phyloP scores from a whole-genome alignment of 1,139 yeast genomes.

The Pichia sp. region DNA sequence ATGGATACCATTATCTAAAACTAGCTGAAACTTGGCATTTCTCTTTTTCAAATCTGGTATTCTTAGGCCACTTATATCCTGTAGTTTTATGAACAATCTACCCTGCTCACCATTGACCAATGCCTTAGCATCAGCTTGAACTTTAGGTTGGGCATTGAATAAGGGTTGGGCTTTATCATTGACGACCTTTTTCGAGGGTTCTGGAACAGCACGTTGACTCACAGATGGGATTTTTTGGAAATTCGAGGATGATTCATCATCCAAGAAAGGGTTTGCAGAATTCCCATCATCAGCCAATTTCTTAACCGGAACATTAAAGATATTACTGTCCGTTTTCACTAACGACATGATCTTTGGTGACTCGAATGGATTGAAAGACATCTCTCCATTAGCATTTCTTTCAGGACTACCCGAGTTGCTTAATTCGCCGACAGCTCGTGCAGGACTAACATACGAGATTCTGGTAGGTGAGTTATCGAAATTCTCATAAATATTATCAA shows the following conservation, averaged over 20 bases:
- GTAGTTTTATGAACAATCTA: conserved; percentile 62
- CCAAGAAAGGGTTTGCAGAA: conserved; percentile 8
- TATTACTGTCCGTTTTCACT: background rate
- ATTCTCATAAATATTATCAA: conserved; percentile 16
- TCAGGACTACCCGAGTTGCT: background rate
- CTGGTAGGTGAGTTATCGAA: conserved; percentile 13
- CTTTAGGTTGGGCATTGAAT: background rate
- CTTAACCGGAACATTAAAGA: background rate
- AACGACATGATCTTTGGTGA: conserved; percentile 3
- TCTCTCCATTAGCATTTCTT: background rate
- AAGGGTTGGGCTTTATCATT: background rate
- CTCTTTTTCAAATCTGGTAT: conserved; percentile 54
- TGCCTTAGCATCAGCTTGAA: background rate
- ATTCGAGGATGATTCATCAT: conserved; percentile 3
- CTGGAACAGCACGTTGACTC: background rate
- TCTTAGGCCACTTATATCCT: conserved; percentile 52
- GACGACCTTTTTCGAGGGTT: background rate
- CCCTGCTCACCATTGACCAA: conserved; percentile 55
- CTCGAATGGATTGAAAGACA: conserved; percentile 9
- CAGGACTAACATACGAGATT: conserved; percentile 2
- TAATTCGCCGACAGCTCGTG: background rate
- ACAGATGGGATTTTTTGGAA: conserved; percentile 9
- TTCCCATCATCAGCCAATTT: background rate
- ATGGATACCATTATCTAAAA: conserved; percentile 87
- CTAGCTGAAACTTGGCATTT: conserved; percentile 61